A percentile compares a stretch with the other conserved stretches of the same genome.
These are phyloP conservation scores for Xerocomus amazonicus DNA, from an alignment of 1,284 basidiomycete genomes.

Conservation along the genomic window DNA sequence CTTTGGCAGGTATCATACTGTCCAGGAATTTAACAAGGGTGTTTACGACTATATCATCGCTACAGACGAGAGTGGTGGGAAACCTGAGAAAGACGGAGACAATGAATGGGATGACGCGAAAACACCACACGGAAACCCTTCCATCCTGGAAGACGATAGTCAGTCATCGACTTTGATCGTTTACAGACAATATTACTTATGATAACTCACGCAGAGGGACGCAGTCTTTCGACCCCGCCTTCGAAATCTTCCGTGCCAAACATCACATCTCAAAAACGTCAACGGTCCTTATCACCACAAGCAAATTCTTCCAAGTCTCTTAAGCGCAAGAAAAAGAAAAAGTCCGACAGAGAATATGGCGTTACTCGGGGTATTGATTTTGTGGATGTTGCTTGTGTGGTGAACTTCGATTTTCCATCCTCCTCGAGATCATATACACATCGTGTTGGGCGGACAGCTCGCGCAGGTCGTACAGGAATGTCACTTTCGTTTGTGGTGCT, in stretches of 20 bases:
- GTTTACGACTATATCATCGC: conserved; percentile 99
- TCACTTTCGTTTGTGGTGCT: conserved; percentile 90
- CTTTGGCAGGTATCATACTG: conserved; percentile 79
- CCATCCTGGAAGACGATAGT: conserved; percentile 11
- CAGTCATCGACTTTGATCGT: conserved; percentile 2
- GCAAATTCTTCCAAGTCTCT: conserved; percentile 32
- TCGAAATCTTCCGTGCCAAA: background rate
- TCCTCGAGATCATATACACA: conserved; percentile 93
- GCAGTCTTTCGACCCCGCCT: background rate
- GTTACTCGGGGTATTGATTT: conserved; percentile 98
- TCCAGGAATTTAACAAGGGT: conserved; percentile 99
- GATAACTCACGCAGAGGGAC: conserved; percentile 8
- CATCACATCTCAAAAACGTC: conserved; percentile 34
- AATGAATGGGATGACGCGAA: conserved; percentile 35
- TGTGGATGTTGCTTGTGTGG: conserved; percentile 93
- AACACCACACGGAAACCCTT: background rate
- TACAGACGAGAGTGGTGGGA: conserved; percentile 80
- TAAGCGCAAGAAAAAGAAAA: conserved; percentile 41
- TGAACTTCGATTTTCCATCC: conserved; percentile 96
- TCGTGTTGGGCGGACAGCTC: conserved; percentile 93
- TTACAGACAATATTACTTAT: background rate
- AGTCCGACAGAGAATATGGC: conserved; percentile 78
- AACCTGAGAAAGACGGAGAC: conserved; percentile 51
- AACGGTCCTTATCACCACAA: conserved; percentile 29
- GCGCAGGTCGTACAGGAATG: conserved; percentile 92